These are phyloP conservation scores for Paecilomyces sp. DNA, from an alignment of 2,329 filamentous ascomycete species.

Conservation along the genomic window DNA sequence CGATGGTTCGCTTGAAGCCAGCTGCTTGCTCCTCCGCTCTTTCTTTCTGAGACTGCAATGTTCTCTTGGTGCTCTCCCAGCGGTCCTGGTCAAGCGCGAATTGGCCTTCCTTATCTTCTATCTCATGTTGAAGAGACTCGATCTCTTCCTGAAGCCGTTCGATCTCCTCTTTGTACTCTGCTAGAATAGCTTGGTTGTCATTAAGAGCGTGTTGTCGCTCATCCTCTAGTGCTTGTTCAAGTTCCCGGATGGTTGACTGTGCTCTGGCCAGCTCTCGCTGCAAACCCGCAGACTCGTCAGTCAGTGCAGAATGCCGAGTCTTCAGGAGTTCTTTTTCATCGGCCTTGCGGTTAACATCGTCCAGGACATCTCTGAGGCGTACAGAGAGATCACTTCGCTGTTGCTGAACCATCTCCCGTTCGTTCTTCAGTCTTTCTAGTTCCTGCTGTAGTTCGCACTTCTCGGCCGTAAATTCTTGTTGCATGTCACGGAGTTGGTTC, in stretches of 20 bases:
- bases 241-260: constrained; percentile 37
- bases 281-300: constrained; percentile 58
- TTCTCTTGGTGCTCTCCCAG: constrained; percentile 62
- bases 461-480: constrained; percentile 31
- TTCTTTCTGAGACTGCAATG: constrained; percentile 58
- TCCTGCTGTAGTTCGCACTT: constrained; percentile 36
- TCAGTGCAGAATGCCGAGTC: constrained; percentile 60
- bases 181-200: constrained; percentile 53
- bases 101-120: constrained; percentile 62
- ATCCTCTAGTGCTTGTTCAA: constrained; percentile 43
- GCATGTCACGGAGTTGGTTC: constrained; percentile 37
- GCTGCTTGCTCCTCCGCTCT: constrained; percentile 61
- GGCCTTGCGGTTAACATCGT: constrained; percentile 51
- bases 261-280: constrained; percentile 54
- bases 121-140: constrained; percentile 55
- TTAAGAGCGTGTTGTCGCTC: constrained; percentile 53
- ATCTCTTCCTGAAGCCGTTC: constrained; percentile 51
- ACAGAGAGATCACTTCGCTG: constrained; percentile 34
- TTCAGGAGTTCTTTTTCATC: constrained; percentile 64
- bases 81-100: constrained; percentile 65
- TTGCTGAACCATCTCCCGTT: constrained; percentile 39
- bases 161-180: constrained; percentile 49
- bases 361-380: constrained; percentile 50
- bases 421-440: constrained; percentile 34
- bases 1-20: constrained; percentile 63